Conservation (phyloP, 805 yeast species). For the Wickerhamomyces xylosicus region DNA sequence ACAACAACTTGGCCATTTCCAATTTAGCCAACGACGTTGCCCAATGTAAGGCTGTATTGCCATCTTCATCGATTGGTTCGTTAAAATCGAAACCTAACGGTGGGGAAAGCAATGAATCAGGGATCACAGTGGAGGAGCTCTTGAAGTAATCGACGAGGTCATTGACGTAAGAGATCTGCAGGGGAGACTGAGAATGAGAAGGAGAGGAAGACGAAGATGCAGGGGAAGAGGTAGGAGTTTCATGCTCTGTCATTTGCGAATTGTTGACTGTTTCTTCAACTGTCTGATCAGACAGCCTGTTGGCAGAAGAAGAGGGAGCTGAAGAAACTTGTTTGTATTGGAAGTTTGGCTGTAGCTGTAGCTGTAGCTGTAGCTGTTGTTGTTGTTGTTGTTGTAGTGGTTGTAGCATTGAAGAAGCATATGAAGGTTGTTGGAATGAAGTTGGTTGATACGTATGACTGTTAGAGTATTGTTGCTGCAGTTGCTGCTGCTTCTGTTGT, state of each 20-base stretch:
- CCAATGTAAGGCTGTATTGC: conserved; percentile 80
- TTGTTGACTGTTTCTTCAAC: neutral
- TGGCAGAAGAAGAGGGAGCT: too few relatives aligned
- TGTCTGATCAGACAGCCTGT: too few relatives aligned
- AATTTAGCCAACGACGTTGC: conserved; percentile 70
- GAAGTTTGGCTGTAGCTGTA: conserved; percentile 14
- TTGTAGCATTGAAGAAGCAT: neutral
- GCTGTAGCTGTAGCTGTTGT: conserved; percentile 17
- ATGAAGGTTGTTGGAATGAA: too few relatives aligned
- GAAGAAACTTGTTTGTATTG: conserved; percentile 15
- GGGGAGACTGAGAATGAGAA: too few relatives aligned
- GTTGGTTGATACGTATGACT: too few relatives aligned
- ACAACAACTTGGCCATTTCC: conserved; percentile 44
- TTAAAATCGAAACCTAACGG: conserved; percentile 58
- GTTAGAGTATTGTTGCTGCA: too few relatives aligned
- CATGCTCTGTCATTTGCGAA: too few relatives aligned
- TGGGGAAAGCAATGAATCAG: conserved; percentile 32
- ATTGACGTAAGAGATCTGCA: conserved; percentile 28
- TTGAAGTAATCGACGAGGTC: conserved; percentile 41
- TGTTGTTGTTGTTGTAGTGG: conserved; percentile 9
- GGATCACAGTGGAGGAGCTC: conserved; percentile 22
- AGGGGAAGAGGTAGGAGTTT: conserved; percentile 11
- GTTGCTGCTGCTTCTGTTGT: conserved; percentile 6
- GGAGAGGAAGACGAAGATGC: too few relatives aligned
- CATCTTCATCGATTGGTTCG: conserved; percentile 67